phyloP scores from a whole-genome alignment of 495 filamentous ascomycete genomes.

The Penicillium verhagenii region DNA sequence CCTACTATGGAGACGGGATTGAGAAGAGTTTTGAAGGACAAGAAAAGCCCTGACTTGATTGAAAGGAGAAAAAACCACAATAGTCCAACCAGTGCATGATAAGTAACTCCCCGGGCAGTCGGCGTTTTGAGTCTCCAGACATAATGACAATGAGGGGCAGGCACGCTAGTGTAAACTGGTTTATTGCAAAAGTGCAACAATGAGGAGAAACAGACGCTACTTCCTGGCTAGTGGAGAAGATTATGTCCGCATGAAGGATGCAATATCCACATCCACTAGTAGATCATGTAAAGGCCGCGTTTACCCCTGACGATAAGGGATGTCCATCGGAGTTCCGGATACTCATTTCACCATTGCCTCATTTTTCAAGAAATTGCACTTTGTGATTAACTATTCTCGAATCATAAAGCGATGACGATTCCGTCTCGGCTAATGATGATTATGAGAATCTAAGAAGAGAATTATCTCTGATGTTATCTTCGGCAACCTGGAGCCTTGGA shows the following conservation, averaged over 20 bases:
- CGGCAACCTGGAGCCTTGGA: no score
- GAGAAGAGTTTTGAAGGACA: no score
- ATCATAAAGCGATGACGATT: not conserved
- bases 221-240: conserved; percentile 7
- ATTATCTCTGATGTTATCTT: no score
- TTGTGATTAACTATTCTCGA: no score
- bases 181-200: no score
- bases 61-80: no score
- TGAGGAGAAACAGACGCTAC: not conserved
- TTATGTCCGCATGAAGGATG: conserved; percentile 12
- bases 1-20: no score
- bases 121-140: no score
- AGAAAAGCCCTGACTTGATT: no score
- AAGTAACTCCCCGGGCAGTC: no score
- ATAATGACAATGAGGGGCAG: not conserved
- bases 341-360: not conserved
- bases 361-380: not conserved
- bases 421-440: not conserved
- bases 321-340: conserved; percentile 5
- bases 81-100: no score
- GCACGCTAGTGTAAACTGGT: conserved; percentile 2
- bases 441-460: no score
- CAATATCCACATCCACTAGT: conserved; percentile 4
- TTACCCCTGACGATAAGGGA: conserved; percentile 21
- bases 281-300: conserved; percentile 10